Evolutionary conservation across 2,329 filamentous ascomycete species (phyloP), one percentile per base, ranked within the genome.

Genomic region (Apiospora hydei): DNA sequence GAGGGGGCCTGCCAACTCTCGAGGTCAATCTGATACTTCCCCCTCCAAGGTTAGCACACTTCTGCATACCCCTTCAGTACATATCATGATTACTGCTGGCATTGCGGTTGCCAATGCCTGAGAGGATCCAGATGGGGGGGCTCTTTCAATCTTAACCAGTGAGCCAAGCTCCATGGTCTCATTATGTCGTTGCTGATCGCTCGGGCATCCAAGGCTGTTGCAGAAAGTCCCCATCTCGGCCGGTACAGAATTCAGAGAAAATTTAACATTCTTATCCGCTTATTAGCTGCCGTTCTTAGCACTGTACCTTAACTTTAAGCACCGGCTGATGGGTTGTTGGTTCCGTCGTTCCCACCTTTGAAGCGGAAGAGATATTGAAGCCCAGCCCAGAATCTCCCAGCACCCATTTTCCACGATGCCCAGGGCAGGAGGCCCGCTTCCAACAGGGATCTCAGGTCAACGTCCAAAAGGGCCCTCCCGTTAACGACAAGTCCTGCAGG

Each of bases 321-420:
- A 38, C 16, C 30, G 53, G 53, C 16, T 3, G 30, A 38, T 16
- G 18, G 30, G 30, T 18, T 61, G 16, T 61, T 16, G 30, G 18
- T 21, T 38, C 30, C 30, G 21, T 64, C 41, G 57, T 38, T n/a
- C 34, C 57, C 57, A 41, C 57, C 57, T 11, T n/a, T n/a, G 57
- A 21, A 38, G 57, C 57, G 18, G 57, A 64, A 41, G 34, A n/a
- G 34, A 64, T 64, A 64, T 64, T 64, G 34, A 64, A n/a, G 34
- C 57, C 57, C 34, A 41, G 30, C 57, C 57, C 57, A 21, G 16
- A 61, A 13, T 13, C 53, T 38, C 30, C 10, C 30, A 61, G 34
- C 13, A 16, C 51, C 26, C 26, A 57, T 34, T 57, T 57, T 26
- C 26, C 26, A 57, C 51, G 26, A 57, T 34, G 51, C 7, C 26